Evolutionary conservation across 2,329 filamentous ascomycete genomes (phyloP).

Genomic region (Beauveria bassiana): DNA sequence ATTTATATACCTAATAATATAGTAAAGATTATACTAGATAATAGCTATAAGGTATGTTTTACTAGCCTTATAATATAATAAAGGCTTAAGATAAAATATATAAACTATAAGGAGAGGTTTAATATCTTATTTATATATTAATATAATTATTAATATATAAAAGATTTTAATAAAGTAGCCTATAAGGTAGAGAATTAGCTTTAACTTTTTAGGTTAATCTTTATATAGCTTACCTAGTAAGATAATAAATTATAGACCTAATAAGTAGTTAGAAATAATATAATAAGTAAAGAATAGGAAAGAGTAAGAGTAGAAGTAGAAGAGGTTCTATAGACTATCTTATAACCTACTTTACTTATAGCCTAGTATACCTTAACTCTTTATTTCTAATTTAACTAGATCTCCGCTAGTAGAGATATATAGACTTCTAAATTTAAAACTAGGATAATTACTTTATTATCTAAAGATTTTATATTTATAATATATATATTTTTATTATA

Average conservation of each 20-base stretch:
- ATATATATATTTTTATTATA: not conserved
- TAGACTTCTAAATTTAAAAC: not conserved
- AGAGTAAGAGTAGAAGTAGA: too few species aligned
- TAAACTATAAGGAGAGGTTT: not conserved
- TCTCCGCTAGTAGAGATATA: not conserved
- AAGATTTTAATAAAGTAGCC: too few species aligned
- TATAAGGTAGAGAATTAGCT: too few species aligned
- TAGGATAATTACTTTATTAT: not conserved
- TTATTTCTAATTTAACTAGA: not conserved
- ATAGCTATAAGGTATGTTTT: not conserved
- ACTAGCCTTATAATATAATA: not conserved
- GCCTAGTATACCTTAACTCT: conserved; percentile 17
- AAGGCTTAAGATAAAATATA: not conserved
- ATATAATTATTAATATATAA: fast-evolving
- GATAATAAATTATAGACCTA: too few species aligned
- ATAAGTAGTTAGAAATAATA: too few species aligned
- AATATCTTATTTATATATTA: too few species aligned
- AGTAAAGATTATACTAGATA: not conserved
- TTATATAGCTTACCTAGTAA: too few species aligned
- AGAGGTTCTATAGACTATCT: too few species aligned
- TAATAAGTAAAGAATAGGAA: too few species aligned
- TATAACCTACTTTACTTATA: not conserved
- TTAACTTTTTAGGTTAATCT: too few species aligned
- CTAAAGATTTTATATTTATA: not conserved
- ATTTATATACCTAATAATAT: not conserved